Conservation (phyloP, 805 yeast species). For the Candida maesae region DNA sequence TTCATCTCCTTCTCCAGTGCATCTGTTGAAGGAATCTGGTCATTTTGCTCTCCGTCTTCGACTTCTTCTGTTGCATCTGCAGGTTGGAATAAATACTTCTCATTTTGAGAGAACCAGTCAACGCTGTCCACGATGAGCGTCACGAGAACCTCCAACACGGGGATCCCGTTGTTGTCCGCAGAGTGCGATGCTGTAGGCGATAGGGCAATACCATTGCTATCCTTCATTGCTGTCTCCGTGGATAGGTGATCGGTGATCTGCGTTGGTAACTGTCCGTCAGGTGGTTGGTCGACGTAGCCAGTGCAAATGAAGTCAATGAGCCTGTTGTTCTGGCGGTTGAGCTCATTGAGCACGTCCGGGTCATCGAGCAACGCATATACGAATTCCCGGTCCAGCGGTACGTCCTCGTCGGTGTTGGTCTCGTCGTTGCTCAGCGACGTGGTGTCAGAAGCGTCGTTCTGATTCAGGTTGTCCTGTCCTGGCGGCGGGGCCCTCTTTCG, state of each 20-base stretch:
- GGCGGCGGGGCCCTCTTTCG: constrained; percentile 19
- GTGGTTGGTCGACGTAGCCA: constrained; percentile 36
- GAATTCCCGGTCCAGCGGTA: constrained; percentile 27
- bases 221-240: constrained; percentile 4
- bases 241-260: too few relatives aligned
- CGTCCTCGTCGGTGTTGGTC: constrained; percentile 7
- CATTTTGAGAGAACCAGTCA: constrained; percentile 34
- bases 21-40: too few relatives aligned
- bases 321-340: constrained; percentile 38
- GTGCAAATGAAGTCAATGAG: constrained; percentile 49
- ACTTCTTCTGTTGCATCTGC: constrained; percentile 8
- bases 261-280: too few relatives aligned
- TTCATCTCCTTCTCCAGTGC: constrained; percentile 24
- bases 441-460: constrained; percentile 5
- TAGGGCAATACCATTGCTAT: background rate
- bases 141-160: constrained; percentile 41
- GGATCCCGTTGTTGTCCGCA: constrained; percentile 26
- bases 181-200: constrained; percentile 2
- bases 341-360: constrained; percentile 33
- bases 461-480: constrained; percentile 8
- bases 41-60: constrained; percentile 15
- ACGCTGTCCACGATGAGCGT: constrained; percentile 40
- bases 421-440: constrained; percentile 8
- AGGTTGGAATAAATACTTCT: constrained; percentile 12
- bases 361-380: constrained; percentile 36